These are phyloP conservation scores for Debaryomyces fabryi DNA, from an alignment of 1,139 yeast species.

Conservation along the genomic window DNA sequence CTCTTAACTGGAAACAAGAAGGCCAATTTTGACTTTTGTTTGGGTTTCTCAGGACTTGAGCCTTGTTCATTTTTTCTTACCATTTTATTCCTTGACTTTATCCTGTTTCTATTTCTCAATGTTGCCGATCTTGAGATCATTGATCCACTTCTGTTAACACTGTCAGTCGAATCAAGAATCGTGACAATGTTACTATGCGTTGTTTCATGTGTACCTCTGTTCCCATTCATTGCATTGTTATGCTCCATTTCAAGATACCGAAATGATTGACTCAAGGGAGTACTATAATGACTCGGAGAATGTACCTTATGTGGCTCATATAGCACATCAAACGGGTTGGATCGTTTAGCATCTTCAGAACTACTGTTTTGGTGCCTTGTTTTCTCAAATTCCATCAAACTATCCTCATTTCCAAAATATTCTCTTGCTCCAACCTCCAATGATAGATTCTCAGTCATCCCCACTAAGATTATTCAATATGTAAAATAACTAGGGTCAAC, in stretches of 20 bases:
- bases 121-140: conserved; percentile 36
- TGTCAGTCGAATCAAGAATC: conserved; percentile 25
- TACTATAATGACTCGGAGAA: not conserved
- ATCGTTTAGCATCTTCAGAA: not conserved
- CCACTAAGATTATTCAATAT: not conserved
- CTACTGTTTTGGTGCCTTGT: not conserved
- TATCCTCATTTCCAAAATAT: not conserved
- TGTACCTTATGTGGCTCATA: conserved; percentile 1
- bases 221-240: not conserved
- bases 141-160: conserved; percentile 30
- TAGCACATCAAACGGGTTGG: conserved; percentile 5
- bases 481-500: not conserved
- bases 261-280: not conserved
- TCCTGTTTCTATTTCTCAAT: conserved; percentile 32
- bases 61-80: conserved; percentile 18
- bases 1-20: conserved; percentile 42
- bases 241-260: conserved; percentile 1
- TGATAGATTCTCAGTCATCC: conserved; percentile 1
- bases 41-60: not conserved
- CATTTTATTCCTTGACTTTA: conserved; percentile 35
- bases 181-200: conserved; percentile 18
- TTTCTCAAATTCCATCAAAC: not conserved
- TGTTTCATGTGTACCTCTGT: not conserved
- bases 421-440: not conserved
- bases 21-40: conserved; percentile 10